Evolutionary conservation across 257 asterid genomes (phyloP).

Genomic region (Ligustrum vulgare): DNA sequence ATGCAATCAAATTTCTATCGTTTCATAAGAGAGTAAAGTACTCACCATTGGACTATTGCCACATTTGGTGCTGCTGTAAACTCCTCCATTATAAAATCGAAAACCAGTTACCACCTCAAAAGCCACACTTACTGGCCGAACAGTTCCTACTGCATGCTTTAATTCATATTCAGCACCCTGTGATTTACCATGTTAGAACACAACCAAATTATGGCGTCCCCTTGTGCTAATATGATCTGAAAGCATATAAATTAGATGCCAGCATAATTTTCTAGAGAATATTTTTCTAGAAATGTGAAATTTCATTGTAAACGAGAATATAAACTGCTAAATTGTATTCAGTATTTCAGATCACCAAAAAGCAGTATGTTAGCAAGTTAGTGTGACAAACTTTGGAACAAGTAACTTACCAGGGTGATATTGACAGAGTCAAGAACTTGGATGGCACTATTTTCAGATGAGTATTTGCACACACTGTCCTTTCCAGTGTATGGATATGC

Average conservation of each 20-base stretch:
- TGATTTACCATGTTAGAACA: conserved; percentile 17
- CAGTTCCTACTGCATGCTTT: conserved; percentile 76
- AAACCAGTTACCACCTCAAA: conserved; percentile 68
- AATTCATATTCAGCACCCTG: conserved; percentile 94
- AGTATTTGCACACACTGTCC: conserved; percentile 69
- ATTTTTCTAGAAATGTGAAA: neutral
- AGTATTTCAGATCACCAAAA: neutral
- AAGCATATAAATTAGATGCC: neutral
- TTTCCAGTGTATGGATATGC: conserved; percentile 82
- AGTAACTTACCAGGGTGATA: conserved; percentile 73
- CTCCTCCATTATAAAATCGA: conserved; percentile 59
- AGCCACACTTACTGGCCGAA: conserved; percentile 89
- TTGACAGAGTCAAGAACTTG: conserved; percentile 75
- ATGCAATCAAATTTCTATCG: neutral
- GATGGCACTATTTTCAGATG: conserved; percentile 65
- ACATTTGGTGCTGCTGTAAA: conserved; percentile 65
- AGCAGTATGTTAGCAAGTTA: neutral
- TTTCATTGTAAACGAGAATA: neutral
- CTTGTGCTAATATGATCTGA: neutral
- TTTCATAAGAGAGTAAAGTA: neutral
- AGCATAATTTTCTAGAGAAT: neutral
- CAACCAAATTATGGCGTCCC: neutral
- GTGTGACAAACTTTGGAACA: neutral
- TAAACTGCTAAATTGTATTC: neutral
- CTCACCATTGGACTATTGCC: conserved; percentile 75